Conservation (phyloP, 768 basidiomycete genomes). For the Tricholoma sp. region DNA sequence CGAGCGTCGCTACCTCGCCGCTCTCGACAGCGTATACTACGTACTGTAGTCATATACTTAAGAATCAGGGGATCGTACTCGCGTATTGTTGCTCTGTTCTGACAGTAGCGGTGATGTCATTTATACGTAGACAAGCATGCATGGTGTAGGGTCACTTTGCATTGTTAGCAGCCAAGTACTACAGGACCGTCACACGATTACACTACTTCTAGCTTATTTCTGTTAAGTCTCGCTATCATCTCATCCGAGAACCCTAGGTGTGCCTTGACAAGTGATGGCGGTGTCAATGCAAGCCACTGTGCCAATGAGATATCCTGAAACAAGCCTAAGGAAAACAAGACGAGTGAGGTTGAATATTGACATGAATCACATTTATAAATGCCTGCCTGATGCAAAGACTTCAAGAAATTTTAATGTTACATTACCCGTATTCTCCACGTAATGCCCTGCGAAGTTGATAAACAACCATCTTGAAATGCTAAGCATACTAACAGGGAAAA, state of each 20-base stretch:
- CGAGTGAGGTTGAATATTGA: constrained; percentile 23
- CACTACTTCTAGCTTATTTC: background rate
- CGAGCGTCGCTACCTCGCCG: no score
- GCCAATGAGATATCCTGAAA: constrained; percentile 55
- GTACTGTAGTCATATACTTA: no score
- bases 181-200: background rate
- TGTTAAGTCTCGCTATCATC: constrained; percentile 42
- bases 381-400: constrained; percentile 51
- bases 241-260: constrained; percentile 53
- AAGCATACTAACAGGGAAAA: background rate
- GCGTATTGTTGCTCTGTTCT: no score
- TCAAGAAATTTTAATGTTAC: constrained; percentile 54
- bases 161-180: no score
- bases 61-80: no score
- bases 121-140: no score
- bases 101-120: no score
- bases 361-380: background rate
- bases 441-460: constrained; percentile 30
- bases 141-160: no score
- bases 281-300: constrained; percentile 61
- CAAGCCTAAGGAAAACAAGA: background rate
- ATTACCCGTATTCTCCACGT: constrained; percentile 64
- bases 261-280: constrained; percentile 53
- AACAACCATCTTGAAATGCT: background rate
- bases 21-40: no score